These are phyloP conservation scores for Mrakiaceae sp. DNA, from an alignment of 1,284 basidiomycete species.

Conservation along the genomic window DNA sequence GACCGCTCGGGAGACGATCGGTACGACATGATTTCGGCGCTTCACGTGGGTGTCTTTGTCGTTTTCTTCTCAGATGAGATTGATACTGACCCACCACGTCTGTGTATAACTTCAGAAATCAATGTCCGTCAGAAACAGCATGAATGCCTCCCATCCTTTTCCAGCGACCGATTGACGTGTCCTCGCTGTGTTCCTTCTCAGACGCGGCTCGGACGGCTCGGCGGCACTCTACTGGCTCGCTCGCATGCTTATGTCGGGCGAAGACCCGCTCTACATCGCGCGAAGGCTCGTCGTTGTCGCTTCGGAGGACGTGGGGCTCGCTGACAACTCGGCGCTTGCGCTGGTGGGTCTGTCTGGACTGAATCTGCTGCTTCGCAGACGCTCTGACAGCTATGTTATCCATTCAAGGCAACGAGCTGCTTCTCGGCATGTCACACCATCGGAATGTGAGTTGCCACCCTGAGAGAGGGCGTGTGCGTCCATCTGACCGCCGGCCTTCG, in stretches of 20 bases:
- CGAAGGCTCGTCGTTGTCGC: constrained; percentile 71
- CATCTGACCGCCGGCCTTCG: not conserved
- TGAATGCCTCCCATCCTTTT: too few relatives aligned
- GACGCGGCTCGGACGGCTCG: constrained; percentile 59
- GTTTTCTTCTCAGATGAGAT: not conserved
- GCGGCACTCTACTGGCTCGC: constrained; percentile 86
- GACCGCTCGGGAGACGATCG: constrained; percentile 63
- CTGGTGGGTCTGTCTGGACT: constrained; percentile 40
- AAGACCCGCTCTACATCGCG: constrained; percentile 77
- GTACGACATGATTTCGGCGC: constrained; percentile 78
- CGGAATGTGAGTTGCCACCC: not conserved
- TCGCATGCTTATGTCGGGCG: constrained; percentile 39
- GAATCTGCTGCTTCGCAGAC: not conserved
- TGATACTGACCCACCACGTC: not conserved
- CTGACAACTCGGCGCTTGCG: constrained; percentile 58
- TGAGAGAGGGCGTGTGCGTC: constrained; percentile 47
- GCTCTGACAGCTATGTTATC: not conserved
- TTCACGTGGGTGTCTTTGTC: constrained; percentile 41
- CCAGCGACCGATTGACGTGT: too few relatives aligned
- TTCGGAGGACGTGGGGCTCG: constrained; percentile 75
- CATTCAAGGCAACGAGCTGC: not conserved
- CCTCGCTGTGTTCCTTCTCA: too few relatives aligned
- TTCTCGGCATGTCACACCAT: too few relatives aligned
- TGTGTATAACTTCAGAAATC: constrained; percentile 42
- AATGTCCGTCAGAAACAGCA: constrained; percentile 31